A percentile compares a stretch with the other conserved stretches of the same genome.
Conservation (phyloP, 257 asterid species). For the Verbena officinalis region DNA sequence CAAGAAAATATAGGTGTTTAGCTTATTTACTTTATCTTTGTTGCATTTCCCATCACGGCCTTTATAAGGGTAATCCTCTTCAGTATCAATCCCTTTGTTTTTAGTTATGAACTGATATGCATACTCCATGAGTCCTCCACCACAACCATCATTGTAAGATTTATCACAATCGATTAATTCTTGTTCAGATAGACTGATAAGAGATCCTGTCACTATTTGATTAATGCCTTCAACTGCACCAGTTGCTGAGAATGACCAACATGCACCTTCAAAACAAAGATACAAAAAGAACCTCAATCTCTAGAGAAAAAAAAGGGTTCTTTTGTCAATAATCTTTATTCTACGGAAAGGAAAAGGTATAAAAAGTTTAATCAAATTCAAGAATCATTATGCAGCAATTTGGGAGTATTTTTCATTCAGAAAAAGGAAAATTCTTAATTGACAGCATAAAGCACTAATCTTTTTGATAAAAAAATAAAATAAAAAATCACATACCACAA, state of each 20-base stretch:
- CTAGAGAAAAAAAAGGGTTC: not conserved
- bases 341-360: no score
- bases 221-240: conserved; percentile 97
- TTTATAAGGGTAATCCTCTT: conserved; percentile 73
- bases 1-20: not conserved
- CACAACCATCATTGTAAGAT: conserved; percentile 78
- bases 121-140: conserved; percentile 95
- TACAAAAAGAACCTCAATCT: not conserved
- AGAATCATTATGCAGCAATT: conserved; percentile 11
- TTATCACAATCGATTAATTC: conserved; percentile 90
- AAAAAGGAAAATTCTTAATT: no score
- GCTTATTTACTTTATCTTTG: conserved; percentile 54
- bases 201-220: conserved; percentile 77
- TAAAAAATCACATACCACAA: conserved; percentile 61
- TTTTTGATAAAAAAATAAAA: not conserved
- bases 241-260: conserved; percentile 98
- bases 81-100: conserved; percentile 86
- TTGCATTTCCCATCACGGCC: conserved; percentile 65
- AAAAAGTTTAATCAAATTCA: no score
- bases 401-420: no score
- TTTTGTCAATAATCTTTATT: no score
- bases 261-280: conserved; percentile 63
- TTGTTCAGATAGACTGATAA: conserved; percentile 89
- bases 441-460: not conserved
- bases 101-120: conserved; percentile 67